phyloP scores from a whole-genome alignment of 2,329 filamentous ascomycete genomes.

The Epichloe glyceriae region DNA sequence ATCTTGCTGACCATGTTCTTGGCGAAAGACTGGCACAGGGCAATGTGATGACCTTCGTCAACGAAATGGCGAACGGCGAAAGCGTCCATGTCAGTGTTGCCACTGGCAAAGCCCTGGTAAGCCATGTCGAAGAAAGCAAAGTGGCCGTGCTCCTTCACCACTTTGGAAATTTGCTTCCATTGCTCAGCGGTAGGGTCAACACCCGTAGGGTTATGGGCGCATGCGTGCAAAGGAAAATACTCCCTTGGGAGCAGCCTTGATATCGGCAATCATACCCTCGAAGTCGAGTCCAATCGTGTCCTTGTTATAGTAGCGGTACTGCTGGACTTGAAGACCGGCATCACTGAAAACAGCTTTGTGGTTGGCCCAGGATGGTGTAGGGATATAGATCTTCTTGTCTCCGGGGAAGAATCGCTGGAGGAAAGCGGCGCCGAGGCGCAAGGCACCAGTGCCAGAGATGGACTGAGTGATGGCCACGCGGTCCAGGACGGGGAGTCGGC shows the following conservation, averaged over 20 bases:
- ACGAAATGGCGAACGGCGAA: slow-evolving; percentile 91
- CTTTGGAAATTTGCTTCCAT: slow-evolving; percentile 81
- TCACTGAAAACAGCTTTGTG: slow-evolving; percentile 95
- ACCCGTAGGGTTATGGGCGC: slow-evolving; percentile 95
- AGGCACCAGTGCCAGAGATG: slow-evolving; percentile 93
- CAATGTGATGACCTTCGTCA: slow-evolving; percentile 77
- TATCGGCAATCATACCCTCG: slow-evolving; percentile 78
- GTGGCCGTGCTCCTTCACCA: slow-evolving; percentile 76
- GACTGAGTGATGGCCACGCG: slow-evolving; percentile 90
- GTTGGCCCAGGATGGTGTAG: slow-evolving; percentile 94
- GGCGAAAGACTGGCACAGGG: slow-evolving; percentile 86
- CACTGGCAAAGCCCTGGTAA: slow-evolving; percentile 95
- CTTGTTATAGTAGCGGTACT: slow-evolving; percentile 99
- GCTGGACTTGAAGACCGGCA: slow-evolving; percentile 77
- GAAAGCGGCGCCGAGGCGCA: slow-evolving; percentile 91
- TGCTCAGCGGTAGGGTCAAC: slow-evolving; percentile 86
- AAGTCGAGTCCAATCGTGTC: slow-evolving; percentile 97
- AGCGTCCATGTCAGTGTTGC: slow-evolving; percentile 82
- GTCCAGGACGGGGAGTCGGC: slow-evolving; percentile 61
- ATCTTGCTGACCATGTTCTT: slow-evolving; percentile 79
- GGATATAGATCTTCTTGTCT: slow-evolving; percentile 93
- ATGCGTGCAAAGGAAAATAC: slow-evolving; percentile 92
- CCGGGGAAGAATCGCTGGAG: slow-evolving; percentile 81
- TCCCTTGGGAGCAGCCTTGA: slow-evolving; percentile 78
- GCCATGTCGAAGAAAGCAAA: slow-evolving; percentile 99